Percentiles rank a stretch among this genome's conserved stretches.
phyloP scores from a whole-genome alignment of 2,329 filamentous ascomycete species.

The Colletotrichum brevisporum region DNA sequence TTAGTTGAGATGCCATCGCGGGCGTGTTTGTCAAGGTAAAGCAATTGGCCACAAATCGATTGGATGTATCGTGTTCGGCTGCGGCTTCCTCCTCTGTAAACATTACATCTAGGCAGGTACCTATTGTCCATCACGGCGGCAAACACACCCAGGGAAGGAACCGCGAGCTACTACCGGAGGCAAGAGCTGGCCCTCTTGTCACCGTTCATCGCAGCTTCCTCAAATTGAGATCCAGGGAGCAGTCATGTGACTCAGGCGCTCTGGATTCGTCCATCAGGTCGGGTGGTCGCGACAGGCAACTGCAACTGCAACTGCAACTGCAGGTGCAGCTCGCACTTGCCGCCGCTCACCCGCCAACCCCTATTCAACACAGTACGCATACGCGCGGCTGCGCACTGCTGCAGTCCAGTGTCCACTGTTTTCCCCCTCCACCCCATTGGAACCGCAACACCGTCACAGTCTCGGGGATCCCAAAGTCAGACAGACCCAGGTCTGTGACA shows the following conservation, averaged over 20 bases:
- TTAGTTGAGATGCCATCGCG: neutral
- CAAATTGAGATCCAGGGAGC: neutral
- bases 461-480: conserved; percentile 18
- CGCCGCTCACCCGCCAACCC: conserved; percentile 22
- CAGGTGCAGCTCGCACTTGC: conserved; percentile 26
- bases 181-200: neutral
- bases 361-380: conserved; percentile 17
- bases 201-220: conserved; percentile 3
- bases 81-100: no score
- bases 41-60: neutral
- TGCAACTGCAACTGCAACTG: neutral
- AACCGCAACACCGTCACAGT: conserved; percentile 1
- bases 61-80: no score
- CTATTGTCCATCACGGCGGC: no score
- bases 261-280: neutral
- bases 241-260: conserved; percentile 12
- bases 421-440: neutral
- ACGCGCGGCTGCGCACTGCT: conserved; percentile 12
- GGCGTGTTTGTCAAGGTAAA: neutral
- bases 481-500: conserved; percentile 17
- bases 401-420: conserved; percentile 34
- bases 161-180: no score
- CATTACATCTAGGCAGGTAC: no score
- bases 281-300: no score
- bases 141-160: no score